These are phyloP conservation scores for Calonectria pseudoturangicola DNA, from an alignment of 2,329 filamentous ascomycete species.

Conservation along the genomic window DNA sequence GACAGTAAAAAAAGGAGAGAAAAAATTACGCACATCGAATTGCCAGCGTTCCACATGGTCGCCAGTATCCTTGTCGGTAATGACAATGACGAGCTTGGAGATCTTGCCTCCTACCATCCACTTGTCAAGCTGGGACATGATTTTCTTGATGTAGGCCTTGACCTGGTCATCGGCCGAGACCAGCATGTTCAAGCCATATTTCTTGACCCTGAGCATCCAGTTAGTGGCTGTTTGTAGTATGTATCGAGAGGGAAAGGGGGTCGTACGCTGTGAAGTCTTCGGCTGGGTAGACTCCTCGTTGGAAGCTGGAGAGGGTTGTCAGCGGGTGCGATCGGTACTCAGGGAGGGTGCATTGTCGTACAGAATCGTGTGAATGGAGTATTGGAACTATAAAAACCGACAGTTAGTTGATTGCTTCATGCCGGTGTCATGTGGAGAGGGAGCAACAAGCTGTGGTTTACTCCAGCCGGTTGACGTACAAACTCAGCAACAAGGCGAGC, in stretches of 20 bases:
- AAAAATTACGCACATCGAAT: slow-evolving; percentile 82
- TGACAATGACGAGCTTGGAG: slow-evolving; percentile 96
- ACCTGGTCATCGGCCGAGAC: slow-evolving; percentile 98
- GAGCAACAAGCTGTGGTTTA: slow-evolving; percentile 35
- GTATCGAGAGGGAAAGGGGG: background rate
- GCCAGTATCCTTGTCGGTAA: slow-evolving; percentile 97
- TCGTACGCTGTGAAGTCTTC: slow-evolving; percentile 95
- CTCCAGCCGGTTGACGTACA: slow-evolving; percentile 70
- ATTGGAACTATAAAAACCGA: slow-evolving; percentile 83
- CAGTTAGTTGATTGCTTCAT: background rate
- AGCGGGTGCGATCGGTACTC: background rate
- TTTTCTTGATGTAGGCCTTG: slow-evolving; percentile 99
- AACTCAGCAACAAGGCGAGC: slow-evolving; percentile 96
- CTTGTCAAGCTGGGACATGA: slow-evolving; percentile 97
- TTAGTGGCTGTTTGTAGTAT: slow-evolving; percentile 31
- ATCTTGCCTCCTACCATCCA: slow-evolving; percentile 99
- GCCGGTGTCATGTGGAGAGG: slow-evolving; percentile 32
- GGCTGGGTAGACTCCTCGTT: slow-evolving; percentile 89
- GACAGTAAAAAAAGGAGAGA: slow-evolving; percentile 31
- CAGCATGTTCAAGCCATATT: slow-evolving; percentile 99
- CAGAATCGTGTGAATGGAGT: slow-evolving; percentile 98
- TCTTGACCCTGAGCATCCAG: slow-evolving; percentile 80
- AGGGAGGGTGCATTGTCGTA: slow-evolving; percentile 64
- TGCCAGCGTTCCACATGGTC: slow-evolving; percentile 98
- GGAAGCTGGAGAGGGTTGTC: slow-evolving; percentile 76